A percentile compares a stretch with the other conserved stretches of the same genome.
Conservation (phyloP, 495 filamentous ascomycete genomes). For the Saxispiralis lemnorum region DNA sequence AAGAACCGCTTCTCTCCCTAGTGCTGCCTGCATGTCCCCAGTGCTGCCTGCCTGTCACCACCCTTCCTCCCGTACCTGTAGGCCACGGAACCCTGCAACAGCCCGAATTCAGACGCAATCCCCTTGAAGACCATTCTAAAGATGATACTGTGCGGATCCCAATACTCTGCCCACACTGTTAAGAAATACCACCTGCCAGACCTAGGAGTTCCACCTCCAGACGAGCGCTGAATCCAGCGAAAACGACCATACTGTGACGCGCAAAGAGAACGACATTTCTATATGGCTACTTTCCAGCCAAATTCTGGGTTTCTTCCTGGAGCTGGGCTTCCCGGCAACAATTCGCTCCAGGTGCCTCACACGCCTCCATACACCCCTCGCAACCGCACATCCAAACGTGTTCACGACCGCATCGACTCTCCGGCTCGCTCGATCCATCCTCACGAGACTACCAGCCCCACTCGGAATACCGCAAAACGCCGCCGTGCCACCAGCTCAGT, state of each 20-base stretch:
- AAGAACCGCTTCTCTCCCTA: background rate
- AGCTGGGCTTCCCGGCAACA: conserved; percentile 3
- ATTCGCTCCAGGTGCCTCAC: background rate
- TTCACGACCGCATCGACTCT: conserved; percentile 4
- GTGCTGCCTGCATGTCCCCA: background rate
- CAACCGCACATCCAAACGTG: conserved; percentile 4
- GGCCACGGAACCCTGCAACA: background rate
- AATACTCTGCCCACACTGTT: conserved; percentile 7
- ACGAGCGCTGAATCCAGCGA: conserved; percentile 8
- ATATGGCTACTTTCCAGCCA: background rate
- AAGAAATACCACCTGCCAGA: conserved; percentile 12
- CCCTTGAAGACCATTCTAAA: background rate
- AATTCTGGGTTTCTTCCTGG: conserved; percentile 1
- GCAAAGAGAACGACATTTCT: too few relatives aligned
- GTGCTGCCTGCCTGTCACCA: background rate
- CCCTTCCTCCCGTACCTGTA: background rate
- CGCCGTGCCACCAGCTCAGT: too few relatives aligned
- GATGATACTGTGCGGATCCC: conserved; percentile 10
- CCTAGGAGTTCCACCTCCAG: background rate
- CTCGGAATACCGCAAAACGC: background rate
- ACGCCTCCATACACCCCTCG: conserved; percentile 11
- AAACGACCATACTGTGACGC: too few relatives aligned
- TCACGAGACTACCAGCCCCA: conserved; percentile 3
- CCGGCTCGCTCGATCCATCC: conserved; percentile 11
- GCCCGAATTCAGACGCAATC: background rate